Evolutionary conservation across 352 stramenopile genomes (phyloP), one percentile per base, ranked within the genome.

Genomic region (Phytophthora sp.): DNA sequence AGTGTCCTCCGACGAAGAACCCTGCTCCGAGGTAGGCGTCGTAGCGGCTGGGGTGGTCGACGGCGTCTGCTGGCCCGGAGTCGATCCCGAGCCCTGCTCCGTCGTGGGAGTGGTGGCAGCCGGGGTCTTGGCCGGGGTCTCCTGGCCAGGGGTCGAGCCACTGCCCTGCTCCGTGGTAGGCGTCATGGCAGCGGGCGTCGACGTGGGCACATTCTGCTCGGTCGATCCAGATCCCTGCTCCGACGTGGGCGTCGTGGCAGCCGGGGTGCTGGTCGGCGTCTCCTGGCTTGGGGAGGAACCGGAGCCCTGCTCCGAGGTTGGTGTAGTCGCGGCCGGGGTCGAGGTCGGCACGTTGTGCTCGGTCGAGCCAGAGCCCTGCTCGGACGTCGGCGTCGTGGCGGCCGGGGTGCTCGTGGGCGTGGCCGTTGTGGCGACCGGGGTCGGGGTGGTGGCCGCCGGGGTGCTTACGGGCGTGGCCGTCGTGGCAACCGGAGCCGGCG

Each of bases 311-410:
- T 55, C 59, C 4, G 21, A 46, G 10, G 45, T 46, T 4, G 54
- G 49, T 15, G 46, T 65, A 4, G 61, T 65, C 1, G 46, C 45
- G 2, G 53, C 54, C 24, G 62, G 62, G 6, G 62, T 70, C 0
- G 41, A 43, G 15, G 35, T 17, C n/a, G 62, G 54, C 18, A 42
- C 38, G 17, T 69, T 32, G 48, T 63, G 54, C 23, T 53, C 38
- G 2, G 37, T 32, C 13, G 59, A 55, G 32, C 54, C 35, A 0
- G 54, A 62, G 15, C 54, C 54, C 26, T 39, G 13, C 32, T 41
- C 43, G 8, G 44, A 39, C 13, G 31, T 37, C 0, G 49, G 31
- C 15, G 49, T 38, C 24, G 54, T 63, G 3, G 34, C 26, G 5
- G 44, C 43, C 8, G 54, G 54, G 0, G 54, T 59, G 2, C 26